Percentiles rank a stretch among this genome's conserved stretches.
Evolutionary conservation across 2,329 filamentous ascomycete species (phyloP).

Genomic region (Apiospora phragmitis): DNA sequence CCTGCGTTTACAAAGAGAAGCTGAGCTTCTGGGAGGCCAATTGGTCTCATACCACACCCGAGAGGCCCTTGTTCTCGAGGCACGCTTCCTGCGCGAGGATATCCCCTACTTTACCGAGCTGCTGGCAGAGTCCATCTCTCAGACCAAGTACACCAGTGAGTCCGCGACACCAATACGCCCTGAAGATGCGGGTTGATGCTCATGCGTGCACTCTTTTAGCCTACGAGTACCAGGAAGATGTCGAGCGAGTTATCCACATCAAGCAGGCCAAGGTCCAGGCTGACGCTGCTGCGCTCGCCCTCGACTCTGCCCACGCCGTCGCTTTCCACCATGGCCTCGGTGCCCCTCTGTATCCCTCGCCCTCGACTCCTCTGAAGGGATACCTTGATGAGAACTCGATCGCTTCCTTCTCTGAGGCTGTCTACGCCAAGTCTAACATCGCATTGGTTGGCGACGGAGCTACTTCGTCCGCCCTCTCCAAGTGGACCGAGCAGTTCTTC

Average conservation of each 20-base stretch:
- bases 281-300: slow-evolving; percentile 66
- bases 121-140: slow-evolving; percentile 83
- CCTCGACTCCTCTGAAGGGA: slow-evolving; percentile 70
- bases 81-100: slow-evolving; percentile 93
- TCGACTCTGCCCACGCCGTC: slow-evolving; percentile 74
- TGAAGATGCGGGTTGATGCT: slow-evolving; percentile 1
- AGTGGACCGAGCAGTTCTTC: slow-evolving; percentile 96
- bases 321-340: slow-evolving; percentile 76
- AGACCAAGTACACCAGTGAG: slow-evolving; percentile 83
- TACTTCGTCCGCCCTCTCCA: slow-evolving; percentile 71
- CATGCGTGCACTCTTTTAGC: slow-evolving; percentile 50
- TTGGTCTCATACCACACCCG: slow-evolving; percentile 86
- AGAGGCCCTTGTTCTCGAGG: slow-evolving; percentile 88
- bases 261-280: slow-evolving; percentile 73
- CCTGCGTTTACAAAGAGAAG: slow-evolving; percentile 90
- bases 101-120: slow-evolving; percentile 97
- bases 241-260: slow-evolving; percentile 73
- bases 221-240: slow-evolving; percentile 87
- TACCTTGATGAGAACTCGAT: slow-evolving; percentile 80
- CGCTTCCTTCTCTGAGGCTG: slow-evolving; percentile 72
- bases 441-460: slow-evolving; percentile 90
- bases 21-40: slow-evolving; percentile 91
- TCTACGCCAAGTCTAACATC: slow-evolving; percentile 88
- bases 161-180: slow-evolving; percentile 17
- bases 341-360: slow-evolving; percentile 70